Evolutionary conservation across 2,329 filamentous ascomycete species (phyloP).

Genomic region (Neofusicoccum kwambonambiense): DNA sequence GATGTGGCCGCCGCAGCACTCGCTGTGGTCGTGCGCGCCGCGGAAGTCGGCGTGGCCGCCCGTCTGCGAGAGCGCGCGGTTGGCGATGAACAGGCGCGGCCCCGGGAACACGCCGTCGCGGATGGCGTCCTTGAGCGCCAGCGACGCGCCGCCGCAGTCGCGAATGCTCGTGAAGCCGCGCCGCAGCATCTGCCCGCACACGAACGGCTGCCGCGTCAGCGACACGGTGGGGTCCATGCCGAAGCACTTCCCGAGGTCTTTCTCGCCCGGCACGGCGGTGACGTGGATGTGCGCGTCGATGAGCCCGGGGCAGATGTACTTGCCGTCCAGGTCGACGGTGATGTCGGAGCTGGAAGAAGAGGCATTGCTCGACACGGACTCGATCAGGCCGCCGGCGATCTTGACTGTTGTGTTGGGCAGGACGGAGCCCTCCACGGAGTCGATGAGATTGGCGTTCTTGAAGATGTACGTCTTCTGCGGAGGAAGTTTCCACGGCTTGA

Average conservation of each 20-base stretch:
- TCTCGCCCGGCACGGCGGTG: conserved; percentile 20
- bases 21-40: conserved; percentile 43
- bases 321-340: conserved; percentile 43
- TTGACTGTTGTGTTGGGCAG: conserved; percentile 11
- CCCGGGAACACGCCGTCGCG: conserved; percentile 56
- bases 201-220: conserved; percentile 48
- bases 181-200: conserved; percentile 51
- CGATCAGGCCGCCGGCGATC: conserved; percentile 22
- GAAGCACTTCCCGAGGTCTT: conserved; percentile 24
- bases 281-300: conserved; percentile 45
- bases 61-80: conserved; percentile 55
- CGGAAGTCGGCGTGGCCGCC: conserved; percentile 59
- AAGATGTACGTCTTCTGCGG: conserved; percentile 34
- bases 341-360: conserved; percentile 12
- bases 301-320: conserved; percentile 51
- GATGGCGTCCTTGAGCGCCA: conserved; percentile 57
- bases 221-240: conserved; percentile 38
- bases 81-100: conserved; percentile 33
- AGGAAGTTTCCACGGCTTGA: conserved; percentile 28
- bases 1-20: conserved; percentile 50
- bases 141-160: conserved; percentile 57
- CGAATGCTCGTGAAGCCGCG: conserved; percentile 60
- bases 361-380: neutral
- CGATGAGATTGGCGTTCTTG: conserved; percentile 46
- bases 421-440: conserved; percentile 35